These are phyloP conservation scores for Alternaria gaisen DNA, from an alignment of 2,329 filamentous ascomycete species.

Conservation along the genomic window DNA sequence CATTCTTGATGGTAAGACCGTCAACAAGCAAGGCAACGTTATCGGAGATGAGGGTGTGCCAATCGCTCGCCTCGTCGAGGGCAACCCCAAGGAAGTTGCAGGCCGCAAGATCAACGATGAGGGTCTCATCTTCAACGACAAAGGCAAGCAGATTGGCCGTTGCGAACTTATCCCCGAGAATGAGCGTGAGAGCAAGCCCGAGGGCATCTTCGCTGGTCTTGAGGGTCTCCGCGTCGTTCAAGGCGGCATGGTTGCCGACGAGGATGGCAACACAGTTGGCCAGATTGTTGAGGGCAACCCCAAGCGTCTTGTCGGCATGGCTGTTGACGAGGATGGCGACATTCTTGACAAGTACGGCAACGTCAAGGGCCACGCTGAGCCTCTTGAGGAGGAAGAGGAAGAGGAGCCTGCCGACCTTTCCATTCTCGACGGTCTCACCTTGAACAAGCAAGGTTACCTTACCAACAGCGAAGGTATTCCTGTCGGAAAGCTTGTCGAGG, in stretches of 20 bases:
- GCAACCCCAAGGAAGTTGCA: constrained; percentile 68
- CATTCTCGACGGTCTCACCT: constrained; percentile 61
- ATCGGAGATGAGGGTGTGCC: constrained; percentile 61
- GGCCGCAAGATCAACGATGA: constrained; percentile 77
- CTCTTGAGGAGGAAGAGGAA: constrained; percentile 57
- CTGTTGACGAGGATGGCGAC: constrained; percentile 70
- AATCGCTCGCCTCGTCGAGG: constrained; percentile 73
- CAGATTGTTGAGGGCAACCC: constrained; percentile 66
- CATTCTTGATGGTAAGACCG: constrained; percentile 55
- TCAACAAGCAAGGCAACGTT: constrained; percentile 62
- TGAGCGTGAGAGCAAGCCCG: constrained; percentile 63
- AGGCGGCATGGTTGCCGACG: constrained; percentile 60
- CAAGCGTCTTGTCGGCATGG: constrained; percentile 66
- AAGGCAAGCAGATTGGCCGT: constrained; percentile 73
- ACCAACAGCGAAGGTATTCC: constrained; percentile 63
- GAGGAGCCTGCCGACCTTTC: constrained; percentile 59
- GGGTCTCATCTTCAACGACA: constrained; percentile 76
- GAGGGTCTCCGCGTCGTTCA: constrained; percentile 59
- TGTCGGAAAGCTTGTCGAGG: constrained; percentile 65
- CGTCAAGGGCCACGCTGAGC: constrained; percentile 68
- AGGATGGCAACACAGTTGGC: constrained; percentile 62
- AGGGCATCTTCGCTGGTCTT: constrained; percentile 61
- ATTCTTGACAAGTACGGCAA: constrained; percentile 70
- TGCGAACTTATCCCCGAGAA: constrained; percentile 74
- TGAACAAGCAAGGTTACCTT: constrained; percentile 68